Conservation (phyloP, 768 basidiomycete genomes). For the Boletellus emodensis region DNA sequence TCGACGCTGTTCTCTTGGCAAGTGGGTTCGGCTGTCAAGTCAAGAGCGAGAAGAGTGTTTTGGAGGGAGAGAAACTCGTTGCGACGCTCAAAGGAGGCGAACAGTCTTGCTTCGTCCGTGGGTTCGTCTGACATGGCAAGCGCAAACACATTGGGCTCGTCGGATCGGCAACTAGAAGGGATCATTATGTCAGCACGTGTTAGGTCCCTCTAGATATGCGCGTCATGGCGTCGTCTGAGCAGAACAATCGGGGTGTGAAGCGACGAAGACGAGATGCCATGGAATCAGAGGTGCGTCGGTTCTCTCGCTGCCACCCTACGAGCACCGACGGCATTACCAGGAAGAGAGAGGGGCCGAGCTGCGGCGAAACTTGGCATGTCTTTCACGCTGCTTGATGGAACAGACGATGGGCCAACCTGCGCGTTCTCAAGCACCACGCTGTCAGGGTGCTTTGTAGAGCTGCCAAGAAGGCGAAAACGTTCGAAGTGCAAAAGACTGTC, state of each 20-base stretch:
- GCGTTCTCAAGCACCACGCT: slow-evolving; percentile 60
- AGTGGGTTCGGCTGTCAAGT: slow-evolving; percentile 42
- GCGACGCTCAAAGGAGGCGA: slow-evolving; percentile 57
- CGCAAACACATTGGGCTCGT: neutral
- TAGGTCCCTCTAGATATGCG: neutral
- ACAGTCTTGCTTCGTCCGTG: slow-evolving; percentile 40
- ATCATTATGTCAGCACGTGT: slow-evolving; percentile 21
- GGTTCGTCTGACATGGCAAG: slow-evolving; percentile 37
- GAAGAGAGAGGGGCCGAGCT: slow-evolving; percentile 44
- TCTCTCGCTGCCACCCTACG: neutral
- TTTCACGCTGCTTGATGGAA: slow-evolving; percentile 9
- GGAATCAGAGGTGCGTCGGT: slow-evolving; percentile 27
- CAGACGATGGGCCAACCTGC: slow-evolving; percentile 7
- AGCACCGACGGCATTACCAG: slow-evolving; percentile 16
- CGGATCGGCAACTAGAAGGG: neutral
- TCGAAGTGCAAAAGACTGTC: slow-evolving; percentile 78
- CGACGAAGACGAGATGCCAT: slow-evolving; percentile 41
- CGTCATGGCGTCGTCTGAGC: slow-evolving; percentile 8
- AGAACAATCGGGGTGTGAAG: slow-evolving; percentile 33
- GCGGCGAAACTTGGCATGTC: slow-evolving; percentile 53
- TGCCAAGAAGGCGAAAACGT: slow-evolving; percentile 75
- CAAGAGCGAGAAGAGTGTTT: slow-evolving; percentile 43
- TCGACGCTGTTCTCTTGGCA: slow-evolving; percentile 45
- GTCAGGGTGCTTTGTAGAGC: slow-evolving; percentile 69
- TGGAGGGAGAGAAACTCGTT: slow-evolving; percentile 58